Base-by-base conservation (phyloP, 108 stramenopile genomes). In the Tribonema minus region DNA sequence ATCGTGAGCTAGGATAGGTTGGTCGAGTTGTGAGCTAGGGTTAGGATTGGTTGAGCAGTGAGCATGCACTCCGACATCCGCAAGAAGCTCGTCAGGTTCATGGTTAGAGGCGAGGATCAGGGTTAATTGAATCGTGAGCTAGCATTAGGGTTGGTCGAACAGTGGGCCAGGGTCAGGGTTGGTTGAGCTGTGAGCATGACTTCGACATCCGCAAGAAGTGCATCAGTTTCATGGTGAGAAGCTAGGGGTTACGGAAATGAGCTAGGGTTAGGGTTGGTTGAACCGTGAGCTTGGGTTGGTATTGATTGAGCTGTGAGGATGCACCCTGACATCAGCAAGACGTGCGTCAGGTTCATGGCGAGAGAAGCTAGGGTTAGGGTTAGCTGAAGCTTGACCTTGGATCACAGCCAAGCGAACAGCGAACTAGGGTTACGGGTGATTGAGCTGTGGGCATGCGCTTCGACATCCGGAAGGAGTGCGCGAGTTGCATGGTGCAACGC, bases 41-140 rank as follows among this genome's bases (percentile, higher is more conserved):
- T 54, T 54, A 20, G 46, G 12, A 20, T 54, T 54, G 12, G 12
- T 12, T 12, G 23, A 20, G 46, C 46, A 54, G 23, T 54, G 46
- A 12, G 0, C 68, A 79, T 79, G 77, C 77, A 79, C 60, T 39
- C 67, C 27, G 77, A 79, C 34, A 79, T 79, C 32, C 77, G 77
- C 4, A 26, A 59, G 25, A 67, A 79, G 37, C 66, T 63, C 60
- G 26, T 68, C 2, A 64, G 38, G 32, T 79, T 79, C 68, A 79
- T 79, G 77, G 77, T 79, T 15, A 0, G 30, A 0, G 27, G 26
- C 25, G 0, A 1, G 26, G 15, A 25, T n/a, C 26, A 25, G 27
- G 27, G 29, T 6, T 28, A 6, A 61, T 0, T 25, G 6, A 25
- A 61, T 28, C 6, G 6, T 25, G 27, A 28, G 6, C 61, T 6